phyloP scores from a whole-genome alignment of 2,329 filamentous ascomycete genomes.

The Pseudogymnoascus sp. region DNA sequence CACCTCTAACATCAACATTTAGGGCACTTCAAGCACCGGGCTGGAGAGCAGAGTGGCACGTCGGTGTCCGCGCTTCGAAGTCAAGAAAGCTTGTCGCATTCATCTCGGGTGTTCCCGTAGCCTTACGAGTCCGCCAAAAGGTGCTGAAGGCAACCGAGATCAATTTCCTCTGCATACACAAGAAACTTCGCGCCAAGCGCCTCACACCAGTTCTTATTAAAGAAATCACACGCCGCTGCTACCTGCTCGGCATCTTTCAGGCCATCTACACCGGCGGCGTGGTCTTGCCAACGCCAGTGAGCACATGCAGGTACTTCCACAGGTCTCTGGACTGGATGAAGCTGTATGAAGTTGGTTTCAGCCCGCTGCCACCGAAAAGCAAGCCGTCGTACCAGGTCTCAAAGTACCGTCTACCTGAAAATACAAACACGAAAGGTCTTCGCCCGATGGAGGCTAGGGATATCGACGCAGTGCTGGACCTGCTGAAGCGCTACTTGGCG shows the following conservation, averaged over 20 bases:
- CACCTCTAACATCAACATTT: slow-evolving; percentile 16
- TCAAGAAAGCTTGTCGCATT: slow-evolving; percentile 88
- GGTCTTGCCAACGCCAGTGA: slow-evolving; percentile 82
- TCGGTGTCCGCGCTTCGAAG: slow-evolving; percentile 77
- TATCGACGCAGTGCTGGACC: slow-evolving; percentile 61
- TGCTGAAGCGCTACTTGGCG: slow-evolving; percentile 68
- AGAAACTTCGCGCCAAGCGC: slow-evolving; percentile 90
- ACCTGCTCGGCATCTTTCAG: slow-evolving; percentile 80
- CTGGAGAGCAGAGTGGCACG: slow-evolving; percentile 90
- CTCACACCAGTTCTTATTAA: slow-evolving; percentile 93
- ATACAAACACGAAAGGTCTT: slow-evolving; percentile 64
- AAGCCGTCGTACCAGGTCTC: slow-evolving; percentile 79
- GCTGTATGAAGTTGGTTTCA: slow-evolving; percentile 90
- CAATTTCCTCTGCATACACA: slow-evolving; percentile 97
- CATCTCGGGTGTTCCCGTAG: slow-evolving; percentile 86
- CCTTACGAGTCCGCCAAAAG: slow-evolving; percentile 70
- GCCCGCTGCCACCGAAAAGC: slow-evolving; percentile 71
- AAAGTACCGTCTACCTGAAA: slow-evolving; percentile 73
- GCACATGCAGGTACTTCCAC: slow-evolving; percentile 92
- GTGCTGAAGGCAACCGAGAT: slow-evolving; percentile 77
- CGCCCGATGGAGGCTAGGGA: slow-evolving; percentile 75
- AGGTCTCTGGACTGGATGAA: slow-evolving; percentile 93
- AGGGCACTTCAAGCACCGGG: slow-evolving; percentile 92
- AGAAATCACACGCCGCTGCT: slow-evolving; percentile 89
- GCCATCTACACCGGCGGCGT: slow-evolving; percentile 93